phyloP scores from a whole-genome alignment of 371 early-diverging fungal species.

The Mucor racemosus region DNA sequence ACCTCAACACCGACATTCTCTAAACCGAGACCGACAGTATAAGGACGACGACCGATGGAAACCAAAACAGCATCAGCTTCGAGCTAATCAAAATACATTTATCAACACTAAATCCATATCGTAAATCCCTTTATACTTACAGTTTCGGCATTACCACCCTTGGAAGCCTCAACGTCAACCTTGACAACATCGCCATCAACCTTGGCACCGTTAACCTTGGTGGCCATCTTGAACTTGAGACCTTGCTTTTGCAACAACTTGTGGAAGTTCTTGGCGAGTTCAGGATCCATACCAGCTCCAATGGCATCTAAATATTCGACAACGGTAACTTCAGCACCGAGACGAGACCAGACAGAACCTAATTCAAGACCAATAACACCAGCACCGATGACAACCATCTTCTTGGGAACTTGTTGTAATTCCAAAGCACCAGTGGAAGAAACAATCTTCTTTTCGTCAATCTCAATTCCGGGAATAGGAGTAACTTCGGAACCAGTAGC shows the following conservation, averaged over 20 bases:
- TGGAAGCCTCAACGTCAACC: slow-evolving; percentile 91
- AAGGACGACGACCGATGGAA: slow-evolving; percentile 95
- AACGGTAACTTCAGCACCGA: slow-evolving; percentile 95
- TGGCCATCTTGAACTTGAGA: slow-evolving; percentile 96
- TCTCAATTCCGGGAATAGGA: slow-evolving; percentile 90
- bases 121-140: slow-evolving; percentile 45
- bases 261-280: slow-evolving; percentile 93
- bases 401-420: slow-evolving; percentile 91
- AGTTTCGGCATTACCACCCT: slow-evolving; percentile 80
- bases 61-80: slow-evolving; percentile 94
- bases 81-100: slow-evolving; percentile 48
- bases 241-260: slow-evolving; percentile 93
- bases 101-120: background rate
- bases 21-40: slow-evolving; percentile 91
- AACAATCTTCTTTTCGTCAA: slow-evolving; percentile 96
- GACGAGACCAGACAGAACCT: slow-evolving; percentile 96
- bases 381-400: slow-evolving; percentile 98
- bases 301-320: slow-evolving; percentile 94
- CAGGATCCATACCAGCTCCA: slow-evolving; percentile 97
- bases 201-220: slow-evolving; percentile 92
- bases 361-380: slow-evolving; percentile 99
- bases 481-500: slow-evolving; percentile 97
- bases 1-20: slow-evolving; percentile 88
- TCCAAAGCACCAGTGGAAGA: slow-evolving; percentile 97
- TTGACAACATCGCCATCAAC: slow-evolving; percentile 83